Base-by-base conservation (phyloP, 345 rosid genomes). In the Cochlearia excelsa region DNA sequence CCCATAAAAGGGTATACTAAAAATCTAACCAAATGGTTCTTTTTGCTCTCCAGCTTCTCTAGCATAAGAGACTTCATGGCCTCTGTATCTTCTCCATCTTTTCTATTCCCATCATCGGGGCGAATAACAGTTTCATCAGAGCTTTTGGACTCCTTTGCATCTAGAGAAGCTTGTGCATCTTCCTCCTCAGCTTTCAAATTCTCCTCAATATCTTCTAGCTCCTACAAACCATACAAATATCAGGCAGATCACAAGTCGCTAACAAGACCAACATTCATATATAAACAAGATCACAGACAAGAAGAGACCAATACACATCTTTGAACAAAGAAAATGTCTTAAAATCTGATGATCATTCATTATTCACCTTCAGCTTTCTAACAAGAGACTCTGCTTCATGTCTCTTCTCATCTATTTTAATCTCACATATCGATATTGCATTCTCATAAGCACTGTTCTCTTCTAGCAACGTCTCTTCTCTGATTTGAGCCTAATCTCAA, bases 381-480 rank as follows among this genome's bases (percentile, higher is more conserved):
- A 33, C 63, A 70, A 85, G 82, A 38, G 69, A 63, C 52, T 82
- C 80, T 35, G 82, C 82, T 75, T 92, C 98, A 65, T 69, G 81
- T 51, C 75, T 46, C 57, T 79, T 86, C 79, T 86, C 98, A 39
- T 77, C 79, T 60, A 85, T 60, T 79, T 77, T 89, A 27, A 45
- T 71, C 68, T 85, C 87, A 65, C 88, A 88, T 75, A 71, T 70
- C n/a, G 87, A 82, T 67, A 86, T 74, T 47, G 99, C 95, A 75
- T 79, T 86, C 74, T 82, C 81, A 46, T 84, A 93, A 26, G 79
- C 86, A 54, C 66, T 80, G 53, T 92, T 92, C 74, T 88, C 97
- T 76, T 89, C 86, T 54, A 37, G 73, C 48, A 86, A 38, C 0
- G 85, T 82, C 74, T 77, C 77, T 78, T 93, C 86, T 77, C 99